phyloP scores from a whole-genome alignment of 2,329 filamentous ascomycete genomes.

The Trichoderma lentiforme region DNA sequence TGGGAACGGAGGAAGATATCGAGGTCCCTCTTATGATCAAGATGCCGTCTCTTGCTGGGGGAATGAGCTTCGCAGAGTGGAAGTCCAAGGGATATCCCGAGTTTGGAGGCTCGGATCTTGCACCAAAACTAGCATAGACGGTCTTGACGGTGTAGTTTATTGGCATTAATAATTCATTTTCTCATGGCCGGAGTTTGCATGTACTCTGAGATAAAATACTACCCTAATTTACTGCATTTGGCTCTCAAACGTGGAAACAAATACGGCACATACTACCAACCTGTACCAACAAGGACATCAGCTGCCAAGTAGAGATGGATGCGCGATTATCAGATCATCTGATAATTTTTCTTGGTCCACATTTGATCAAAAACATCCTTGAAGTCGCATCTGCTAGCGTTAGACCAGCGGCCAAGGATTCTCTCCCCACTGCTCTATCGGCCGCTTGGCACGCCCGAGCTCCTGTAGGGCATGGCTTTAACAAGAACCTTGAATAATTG shows the following conservation, averaged over 20 bases:
- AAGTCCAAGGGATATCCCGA: slow-evolving; percentile 23
- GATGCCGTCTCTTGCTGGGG: slow-evolving; percentile 36
- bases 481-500: not conserved
- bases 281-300: not conserved
- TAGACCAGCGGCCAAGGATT: not conserved
- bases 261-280: not conserved
- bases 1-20: slow-evolving; percentile 36
- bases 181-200: not conserved
- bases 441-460: not conserved
- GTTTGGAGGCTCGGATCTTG: slow-evolving; percentile 12
- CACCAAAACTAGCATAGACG: not conserved
- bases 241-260: not conserved
- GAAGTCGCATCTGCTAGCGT: not conserved
- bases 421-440: not conserved
- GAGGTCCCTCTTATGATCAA: slow-evolving; percentile 41
- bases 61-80: slow-evolving; percentile 37
- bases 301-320: not conserved
- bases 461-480: not conserved
- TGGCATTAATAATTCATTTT: not conserved
- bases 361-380: slow-evolving; percentile 1
- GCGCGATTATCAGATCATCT: slow-evolving; percentile 35
- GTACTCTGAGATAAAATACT: not conserved
- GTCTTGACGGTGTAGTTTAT: not conserved
- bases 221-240: not conserved
- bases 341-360: slow-evolving; percentile 26